Percentiles rank a stretch among this genome's conserved stretches.
Conservation (phyloP, 148 eudicot genomes). For the Diospyros kaki region DNA sequence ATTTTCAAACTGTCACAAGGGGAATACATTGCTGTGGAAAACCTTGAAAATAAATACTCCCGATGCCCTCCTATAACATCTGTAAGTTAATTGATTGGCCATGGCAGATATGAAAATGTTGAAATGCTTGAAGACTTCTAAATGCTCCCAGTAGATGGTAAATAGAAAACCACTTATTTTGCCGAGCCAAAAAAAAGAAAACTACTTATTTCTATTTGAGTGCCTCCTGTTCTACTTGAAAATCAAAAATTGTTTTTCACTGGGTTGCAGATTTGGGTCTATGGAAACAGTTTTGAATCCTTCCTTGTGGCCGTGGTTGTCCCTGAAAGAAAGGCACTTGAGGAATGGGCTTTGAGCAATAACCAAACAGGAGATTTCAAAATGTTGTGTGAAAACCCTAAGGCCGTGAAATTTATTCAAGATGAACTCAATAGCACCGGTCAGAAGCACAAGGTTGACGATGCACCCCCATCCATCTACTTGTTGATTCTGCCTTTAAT, state of each 20-base stretch:
- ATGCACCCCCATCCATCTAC: neutral
- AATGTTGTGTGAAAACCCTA: constrained; percentile 52
- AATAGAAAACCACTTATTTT: neutral
- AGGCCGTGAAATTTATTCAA: constrained; percentile 62
- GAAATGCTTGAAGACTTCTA: neutral
- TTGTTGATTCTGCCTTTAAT: neutral
- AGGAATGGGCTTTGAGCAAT: constrained; percentile 73
- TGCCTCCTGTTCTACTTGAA: neutral
- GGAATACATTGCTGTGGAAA: constrained; percentile 94
- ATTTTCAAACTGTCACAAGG: constrained; percentile 98
- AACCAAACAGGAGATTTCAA: constrained; percentile 45
- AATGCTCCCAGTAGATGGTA: neutral
- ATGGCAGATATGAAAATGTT: neutral
- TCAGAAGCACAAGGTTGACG: constrained; percentile 49
- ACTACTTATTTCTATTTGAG: neutral
- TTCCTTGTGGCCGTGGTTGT: constrained; percentile 90
- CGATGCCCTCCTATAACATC: constrained; percentile 75
- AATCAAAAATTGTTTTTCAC: neutral
- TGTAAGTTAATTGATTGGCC: constrained; percentile 29
- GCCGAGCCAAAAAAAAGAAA: no score
- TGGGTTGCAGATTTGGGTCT: constrained; percentile 75
- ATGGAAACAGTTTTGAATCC: constrained; percentile 93
- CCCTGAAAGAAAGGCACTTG: constrained; percentile 75
- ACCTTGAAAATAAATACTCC: constrained; percentile 66
- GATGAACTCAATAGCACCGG: constrained; percentile 80